These are phyloP conservation scores for Westerdykella sp. DNA, from an alignment of 2,329 filamentous ascomycete genomes.

Conservation along the genomic window DNA sequence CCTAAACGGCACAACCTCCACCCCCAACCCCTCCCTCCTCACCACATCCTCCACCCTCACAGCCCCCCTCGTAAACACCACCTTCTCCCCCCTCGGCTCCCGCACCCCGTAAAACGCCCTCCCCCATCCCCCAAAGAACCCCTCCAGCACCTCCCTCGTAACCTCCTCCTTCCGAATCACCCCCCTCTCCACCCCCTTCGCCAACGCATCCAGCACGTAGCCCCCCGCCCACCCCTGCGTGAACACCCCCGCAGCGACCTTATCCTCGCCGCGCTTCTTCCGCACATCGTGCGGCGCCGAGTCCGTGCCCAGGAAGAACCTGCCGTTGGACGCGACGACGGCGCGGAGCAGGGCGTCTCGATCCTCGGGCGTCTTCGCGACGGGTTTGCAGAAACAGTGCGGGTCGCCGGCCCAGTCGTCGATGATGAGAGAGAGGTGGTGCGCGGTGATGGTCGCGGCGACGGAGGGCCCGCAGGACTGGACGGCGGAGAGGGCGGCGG, in stretches of 20 bases:
- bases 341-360: conserved; percentile 66
- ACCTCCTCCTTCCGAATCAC: conserved; percentile 51
- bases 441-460: conserved; percentile 74
- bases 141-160: conserved; percentile 49
- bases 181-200: conserved; percentile 54
- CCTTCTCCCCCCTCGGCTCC: conserved; percentile 42
- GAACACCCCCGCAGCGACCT: conserved; percentile 65
- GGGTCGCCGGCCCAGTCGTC: conserved; percentile 65
- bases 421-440: conserved; percentile 75
- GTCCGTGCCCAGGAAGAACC: conserved; percentile 70
- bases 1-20: conserved; percentile 62
- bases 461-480: conserved; percentile 70
- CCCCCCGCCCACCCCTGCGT: conserved; percentile 67
- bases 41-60: conserved; percentile 52
- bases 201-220: conserved; percentile 59
- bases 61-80: conserved; percentile 53
- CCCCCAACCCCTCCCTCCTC: conserved; percentile 44
- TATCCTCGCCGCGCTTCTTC: conserved; percentile 53
- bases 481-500: conserved; percentile 73
- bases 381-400: conserved; percentile 74
- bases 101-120: conserved; percentile 53
- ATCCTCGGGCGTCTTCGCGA: conserved; percentile 59
- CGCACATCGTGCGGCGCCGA: conserved; percentile 61
- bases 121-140: conserved; percentile 54
- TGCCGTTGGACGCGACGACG: conserved; percentile 48